Percentiles rank a stretch among this genome's conserved stretches.
Conservation (phyloP, 2,329 filamentous ascomycete species). For the Fusarium sp. region DNA sequence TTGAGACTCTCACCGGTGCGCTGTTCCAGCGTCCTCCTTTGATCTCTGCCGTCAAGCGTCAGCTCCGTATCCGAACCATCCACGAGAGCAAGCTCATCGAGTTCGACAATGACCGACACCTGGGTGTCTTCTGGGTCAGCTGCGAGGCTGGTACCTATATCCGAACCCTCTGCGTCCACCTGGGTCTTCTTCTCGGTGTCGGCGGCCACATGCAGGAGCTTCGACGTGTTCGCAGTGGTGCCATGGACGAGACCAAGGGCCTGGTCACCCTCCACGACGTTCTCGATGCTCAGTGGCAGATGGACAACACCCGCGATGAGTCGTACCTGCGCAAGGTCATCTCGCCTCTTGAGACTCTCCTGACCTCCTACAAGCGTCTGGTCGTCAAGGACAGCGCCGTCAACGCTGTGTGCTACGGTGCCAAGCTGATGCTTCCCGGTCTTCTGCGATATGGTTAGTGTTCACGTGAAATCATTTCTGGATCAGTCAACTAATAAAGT, state of each 20-base stretch:
- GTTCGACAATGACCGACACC: conserved; percentile 97
- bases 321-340: conserved; percentile 92
- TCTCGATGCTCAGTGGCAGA: conserved; percentile 93
- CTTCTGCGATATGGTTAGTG: conserved; percentile 86
- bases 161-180: conserved; percentile 95
- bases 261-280: conserved; percentile 90
- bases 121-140: conserved; percentile 99
- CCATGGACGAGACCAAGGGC: conserved; percentile 90
- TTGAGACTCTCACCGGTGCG: conserved; percentile 96
- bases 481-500: conserved; percentile 42
- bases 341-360: conserved; percentile 88
- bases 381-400: conserved; percentile 89
- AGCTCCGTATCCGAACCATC: conserved; percentile 97
- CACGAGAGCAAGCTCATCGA: conserved; percentile 97
- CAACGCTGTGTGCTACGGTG: conserved; percentile 98
- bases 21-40: conserved; percentile 92
- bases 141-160: conserved; percentile 99
- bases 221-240: conserved; percentile 90
- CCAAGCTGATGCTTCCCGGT: conserved; percentile 98
- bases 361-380: conserved; percentile 94
- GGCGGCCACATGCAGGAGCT: conserved; percentile 99
- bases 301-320: conserved; percentile 97
- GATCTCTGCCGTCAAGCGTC: conserved; percentile 98
- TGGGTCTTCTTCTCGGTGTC: conserved; percentile 81
- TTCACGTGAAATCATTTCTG: background rate